Evolutionary conservation across 345 rosid species (phyloP).

Genomic region (Eucalyptus curtisii): DNA sequence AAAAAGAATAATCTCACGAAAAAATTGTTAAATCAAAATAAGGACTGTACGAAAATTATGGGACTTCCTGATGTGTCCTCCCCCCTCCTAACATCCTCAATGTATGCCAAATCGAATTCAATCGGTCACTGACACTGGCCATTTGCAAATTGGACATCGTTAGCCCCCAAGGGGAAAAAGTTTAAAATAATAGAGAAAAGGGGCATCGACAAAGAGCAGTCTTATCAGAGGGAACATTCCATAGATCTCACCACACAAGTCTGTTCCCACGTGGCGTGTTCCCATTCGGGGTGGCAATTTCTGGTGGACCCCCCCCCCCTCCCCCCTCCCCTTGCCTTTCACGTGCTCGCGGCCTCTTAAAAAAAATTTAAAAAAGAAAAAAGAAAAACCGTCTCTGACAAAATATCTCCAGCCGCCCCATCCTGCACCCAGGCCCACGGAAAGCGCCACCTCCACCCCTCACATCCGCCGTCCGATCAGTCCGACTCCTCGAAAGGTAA

Average conservation of each 20-base stretch:
- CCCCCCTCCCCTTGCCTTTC: neutral
- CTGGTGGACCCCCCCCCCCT: neutral
- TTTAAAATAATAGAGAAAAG: neutral
- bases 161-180: neutral
- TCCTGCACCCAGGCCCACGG: neutral
- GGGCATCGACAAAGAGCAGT: neutral
- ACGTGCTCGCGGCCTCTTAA: neutral
- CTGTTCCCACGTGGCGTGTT: neutral
- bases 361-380: rapidly evolving
- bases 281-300: neutral
- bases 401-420: neutral
- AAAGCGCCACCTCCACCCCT: neutral
- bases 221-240: neutral
- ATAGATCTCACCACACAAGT: too few relatives aligned
- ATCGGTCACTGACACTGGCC: neutral
- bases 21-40: too few relatives aligned
- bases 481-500: neutral
- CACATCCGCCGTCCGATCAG: neutral
- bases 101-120: neutral
- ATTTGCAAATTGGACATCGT: neutral
- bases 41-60: neutral
- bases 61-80: neutral
- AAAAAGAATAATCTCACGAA: too few relatives aligned
- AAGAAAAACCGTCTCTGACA: neutral
- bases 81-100: rapidly evolving